phyloP scores from a whole-genome alignment of 2,329 filamentous ascomycete genomes.

The Ophiostoma sp. region DNA sequence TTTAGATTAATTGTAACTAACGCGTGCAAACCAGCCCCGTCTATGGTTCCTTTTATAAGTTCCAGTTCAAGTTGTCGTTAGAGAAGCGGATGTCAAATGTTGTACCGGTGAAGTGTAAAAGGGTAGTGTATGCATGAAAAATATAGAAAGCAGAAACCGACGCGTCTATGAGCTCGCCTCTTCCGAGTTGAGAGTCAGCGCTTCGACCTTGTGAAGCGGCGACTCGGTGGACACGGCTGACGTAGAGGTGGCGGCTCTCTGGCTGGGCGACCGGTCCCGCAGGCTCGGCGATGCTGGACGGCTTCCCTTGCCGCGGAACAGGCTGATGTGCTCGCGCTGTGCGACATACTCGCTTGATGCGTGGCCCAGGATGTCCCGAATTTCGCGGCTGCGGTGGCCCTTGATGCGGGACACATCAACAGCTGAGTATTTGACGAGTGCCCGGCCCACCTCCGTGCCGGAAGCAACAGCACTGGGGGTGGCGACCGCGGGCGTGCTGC shows the following conservation, averaged over 20 bases:
- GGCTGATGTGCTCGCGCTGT: conserved; percentile 77
- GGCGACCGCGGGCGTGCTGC: conserved; percentile 76
- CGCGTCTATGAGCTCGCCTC: neutral
- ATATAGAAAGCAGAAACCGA: neutral
- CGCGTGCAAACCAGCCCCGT: neutral
- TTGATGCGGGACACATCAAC: conserved; percentile 78
- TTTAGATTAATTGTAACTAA: neutral
- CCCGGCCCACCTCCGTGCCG: conserved; percentile 74
- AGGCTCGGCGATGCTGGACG: conserved; percentile 46
- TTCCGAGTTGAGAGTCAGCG: neutral
- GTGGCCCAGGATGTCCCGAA: conserved; percentile 75
- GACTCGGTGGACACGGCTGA: conserved; percentile 13
- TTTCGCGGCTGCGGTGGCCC: conserved; percentile 76
- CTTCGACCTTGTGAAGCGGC: conserved; percentile 19
- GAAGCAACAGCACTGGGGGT: conserved; percentile 69
- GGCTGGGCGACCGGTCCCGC: conserved; percentile 17
- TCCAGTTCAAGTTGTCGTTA: neutral
- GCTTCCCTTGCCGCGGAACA: conserved; percentile 53
- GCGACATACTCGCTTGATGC: conserved; percentile 93
- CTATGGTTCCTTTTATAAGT: neutral
- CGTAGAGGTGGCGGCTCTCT: conserved; percentile 1
- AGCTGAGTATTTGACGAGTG: conserved; percentile 88
- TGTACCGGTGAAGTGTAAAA: neutral
- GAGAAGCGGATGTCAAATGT: too few relatives aligned
- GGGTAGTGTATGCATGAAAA: neutral